Percentiles rank a stretch among this genome's conserved stretches.
Evolutionary conservation across 1,284 basidiomycete genomes (phyloP).

Genomic region (Ceratobasidium sp.): DNA sequence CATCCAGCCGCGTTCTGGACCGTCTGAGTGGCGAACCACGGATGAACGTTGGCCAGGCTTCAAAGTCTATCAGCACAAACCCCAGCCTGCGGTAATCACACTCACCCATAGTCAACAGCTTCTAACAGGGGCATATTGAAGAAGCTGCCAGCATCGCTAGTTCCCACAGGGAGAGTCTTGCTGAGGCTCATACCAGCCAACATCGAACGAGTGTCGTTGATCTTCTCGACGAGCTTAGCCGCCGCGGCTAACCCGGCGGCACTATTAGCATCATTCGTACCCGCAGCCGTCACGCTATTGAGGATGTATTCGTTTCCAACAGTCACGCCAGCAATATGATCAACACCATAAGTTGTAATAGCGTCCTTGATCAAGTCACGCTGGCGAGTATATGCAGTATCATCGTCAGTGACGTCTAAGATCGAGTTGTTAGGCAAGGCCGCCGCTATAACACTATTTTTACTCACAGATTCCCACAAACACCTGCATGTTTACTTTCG

Average conservation of each 20-base stretch:
- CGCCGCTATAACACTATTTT: not conserved
- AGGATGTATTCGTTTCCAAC: conserved; percentile 56
- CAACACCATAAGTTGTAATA: conserved; percentile 80
- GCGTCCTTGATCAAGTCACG: conserved; percentile 71
- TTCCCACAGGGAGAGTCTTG: conserved; percentile 78
- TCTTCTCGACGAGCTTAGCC: conserved; percentile 67
- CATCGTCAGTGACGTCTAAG: conserved; percentile 65
- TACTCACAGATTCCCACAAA: conserved; percentile 83
- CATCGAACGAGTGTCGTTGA: conserved; percentile 70
- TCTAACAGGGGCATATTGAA: conserved; percentile 78
- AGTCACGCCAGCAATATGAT: conserved; percentile 81
- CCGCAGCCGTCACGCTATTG: conserved; percentile 43
- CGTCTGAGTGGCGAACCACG: conserved; percentile 71
- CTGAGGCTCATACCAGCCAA: conserved; percentile 60
- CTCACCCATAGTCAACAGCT: conserved; percentile 80
- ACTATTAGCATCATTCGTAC: conserved; percentile 59
- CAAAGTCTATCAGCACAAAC: not conserved
- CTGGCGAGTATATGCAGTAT: conserved; percentile 77
- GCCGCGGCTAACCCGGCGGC: conserved; percentile 61
- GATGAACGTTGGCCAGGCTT: conserved; percentile 80
- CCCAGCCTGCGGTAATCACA: conserved; percentile 42
- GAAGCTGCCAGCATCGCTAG: conserved; percentile 88
- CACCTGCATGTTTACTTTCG: conserved; percentile 87
- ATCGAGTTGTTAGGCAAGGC: not conserved
- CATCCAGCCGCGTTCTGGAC: conserved; percentile 75